Base-by-base conservation (phyloP, 306 rosid species). In the Pachyrhizus erosus region DNA sequence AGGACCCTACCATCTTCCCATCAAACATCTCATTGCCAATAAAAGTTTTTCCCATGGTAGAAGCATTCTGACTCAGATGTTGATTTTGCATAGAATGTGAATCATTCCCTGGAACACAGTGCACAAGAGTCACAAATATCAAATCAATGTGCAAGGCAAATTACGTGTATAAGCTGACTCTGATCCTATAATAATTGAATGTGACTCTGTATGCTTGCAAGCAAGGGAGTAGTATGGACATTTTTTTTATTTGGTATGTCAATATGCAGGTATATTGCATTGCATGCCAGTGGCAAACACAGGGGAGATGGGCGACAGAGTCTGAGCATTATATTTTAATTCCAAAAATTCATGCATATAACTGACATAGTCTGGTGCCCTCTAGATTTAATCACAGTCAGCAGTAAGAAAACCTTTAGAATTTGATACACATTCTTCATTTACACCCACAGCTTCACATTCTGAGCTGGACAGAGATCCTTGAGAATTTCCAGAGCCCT, bases 1-100 rank as follows among this genome's bases (percentile, higher is more conserved):
- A 80, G 79, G 80, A 84, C 45, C 78, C 24, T 92, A 94, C 98
- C 92, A 6, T 85, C 89, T 92, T 92, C 67, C 93, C 93, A 9
- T 94, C 98, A 73, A 83, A 45, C 58, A 73, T 82, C 90, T 94
- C 96, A 34, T 72, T 84, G 84, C 85, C 88, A 62, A 73, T 72
- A 88, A 90, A 94, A 69, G 90, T 83, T 86, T 89, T 94, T 70
- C 92, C 94, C 29, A 43, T 26, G 9, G 66, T 21, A 74, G 91
- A 64, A 76, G 60, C 75, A 72, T 61, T 81, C 86, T 84, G 88
- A 77, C 86, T 89, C 87, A 78, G 88, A 39, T 80, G 86, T 76
- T 87, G 87, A 48, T 81, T 82, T 83, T 89, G 88, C 23, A 24
- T 17, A 39, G 88, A 33, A 43, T 65, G 84, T n/a, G 81, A 80